Evolutionary conservation across 2,329 filamentous ascomycete species (phyloP).

Genomic region (Paramyrothecium roridum): DNA sequence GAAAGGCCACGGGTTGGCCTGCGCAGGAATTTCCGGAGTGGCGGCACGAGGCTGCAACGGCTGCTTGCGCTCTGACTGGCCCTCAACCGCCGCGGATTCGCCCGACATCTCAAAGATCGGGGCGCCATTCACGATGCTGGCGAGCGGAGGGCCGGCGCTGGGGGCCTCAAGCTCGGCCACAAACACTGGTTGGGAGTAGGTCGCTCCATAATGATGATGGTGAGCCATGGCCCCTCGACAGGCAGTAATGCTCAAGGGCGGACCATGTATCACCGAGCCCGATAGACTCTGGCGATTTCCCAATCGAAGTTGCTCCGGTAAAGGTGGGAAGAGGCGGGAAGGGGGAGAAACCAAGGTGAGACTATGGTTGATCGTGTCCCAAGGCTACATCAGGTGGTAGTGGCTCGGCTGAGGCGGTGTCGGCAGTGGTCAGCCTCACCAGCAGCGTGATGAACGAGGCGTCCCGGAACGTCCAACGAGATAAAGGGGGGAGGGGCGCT

Average conservation of each 20-base stretch:
- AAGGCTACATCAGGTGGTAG: too few species aligned
- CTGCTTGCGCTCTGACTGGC: slow-evolving; percentile 4
- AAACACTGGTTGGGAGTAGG: slow-evolving; percentile 19
- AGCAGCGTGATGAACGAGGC: too few species aligned
- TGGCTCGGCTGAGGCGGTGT: slow-evolving; percentile 5
- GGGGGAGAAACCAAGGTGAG: too few species aligned
- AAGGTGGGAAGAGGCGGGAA: too few species aligned
- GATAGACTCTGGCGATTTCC: too few species aligned
- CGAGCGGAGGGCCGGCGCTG: slow-evolving; percentile 6
- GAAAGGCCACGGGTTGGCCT: slow-evolving; percentile 26
- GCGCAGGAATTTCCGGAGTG: slow-evolving; percentile 3
- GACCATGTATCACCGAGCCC: background rate
- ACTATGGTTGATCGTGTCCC: too few species aligned
- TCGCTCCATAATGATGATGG: slow-evolving; percentile 6
- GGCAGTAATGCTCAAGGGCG: background rate
- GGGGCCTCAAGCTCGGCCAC: slow-evolving; percentile 26
- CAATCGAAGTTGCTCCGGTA: too few species aligned
- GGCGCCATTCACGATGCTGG: slow-evolving; percentile 12
- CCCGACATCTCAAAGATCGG: slow-evolving; percentile 28
- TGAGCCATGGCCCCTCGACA: background rate
- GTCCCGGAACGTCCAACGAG: too few species aligned
- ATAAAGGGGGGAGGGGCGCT: too few species aligned
- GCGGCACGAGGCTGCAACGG: slow-evolving; percentile 1
- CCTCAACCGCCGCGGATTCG: slow-evolving; percentile 16
- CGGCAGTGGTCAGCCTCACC: too few species aligned